phyloP scores from a whole-genome alignment of 78 protist genomes.

The Dictyostelium capitatum region DNA sequence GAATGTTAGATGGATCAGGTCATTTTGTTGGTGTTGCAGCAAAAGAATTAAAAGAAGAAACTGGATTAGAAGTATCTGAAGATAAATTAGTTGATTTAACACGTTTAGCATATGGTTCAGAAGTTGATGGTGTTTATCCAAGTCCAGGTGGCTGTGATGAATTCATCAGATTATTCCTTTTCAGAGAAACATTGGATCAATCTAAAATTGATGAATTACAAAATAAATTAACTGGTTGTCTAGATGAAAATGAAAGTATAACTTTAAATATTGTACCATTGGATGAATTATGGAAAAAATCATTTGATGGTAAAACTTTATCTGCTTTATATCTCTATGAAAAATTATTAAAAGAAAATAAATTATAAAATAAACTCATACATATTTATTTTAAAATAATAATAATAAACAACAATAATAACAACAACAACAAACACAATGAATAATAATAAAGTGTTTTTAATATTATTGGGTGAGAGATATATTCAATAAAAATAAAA shows the following conservation, averaged over 20 bases:
- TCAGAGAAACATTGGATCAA: constrained; percentile 56
- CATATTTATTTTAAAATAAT: neutral
- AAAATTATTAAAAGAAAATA: constrained; percentile 56
- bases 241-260: constrained; percentile 72
- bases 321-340: constrained; percentile 68
- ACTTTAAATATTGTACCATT: constrained; percentile 73
- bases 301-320: constrained; percentile 75
- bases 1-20: constrained; percentile 82
- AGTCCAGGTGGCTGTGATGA: constrained; percentile 85
- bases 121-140: constrained; percentile 76
- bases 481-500: too few species aligned
- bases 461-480: too few species aligned
- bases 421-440: too few species aligned
- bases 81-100: constrained; percentile 74
- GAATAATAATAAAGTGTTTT: too few species aligned
- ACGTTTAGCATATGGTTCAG: constrained; percentile 37
- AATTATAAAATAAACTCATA: constrained; percentile 46
- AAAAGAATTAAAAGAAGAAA: constrained; percentile 64
- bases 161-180: constrained; percentile 70
- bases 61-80: constrained; percentile 70
- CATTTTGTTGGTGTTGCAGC: constrained; percentile 83
- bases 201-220: constrained; percentile 65
- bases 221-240: constrained; percentile 64
- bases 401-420: neutral
- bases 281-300: constrained; percentile 56